Evolutionary conservation across 1,284 basidiomycete species (phyloP).

Genomic region (Nidula niveotomentosa): DNA sequence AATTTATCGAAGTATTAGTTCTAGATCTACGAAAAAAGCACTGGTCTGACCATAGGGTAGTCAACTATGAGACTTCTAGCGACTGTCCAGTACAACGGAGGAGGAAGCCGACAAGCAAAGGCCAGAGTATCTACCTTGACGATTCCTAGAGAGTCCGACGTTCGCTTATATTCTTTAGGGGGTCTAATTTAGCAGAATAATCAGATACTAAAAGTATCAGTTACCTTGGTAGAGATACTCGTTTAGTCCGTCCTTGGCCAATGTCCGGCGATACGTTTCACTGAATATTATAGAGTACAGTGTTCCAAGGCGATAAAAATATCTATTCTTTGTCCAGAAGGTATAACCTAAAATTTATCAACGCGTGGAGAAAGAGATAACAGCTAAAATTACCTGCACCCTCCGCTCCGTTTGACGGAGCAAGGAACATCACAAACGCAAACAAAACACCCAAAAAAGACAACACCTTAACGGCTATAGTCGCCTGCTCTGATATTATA

Average conservation of each 20-base stretch:
- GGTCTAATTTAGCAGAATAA: neutral
- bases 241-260: conserved; percentile 34
- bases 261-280: conserved; percentile 26
- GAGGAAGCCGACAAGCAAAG: conserved; percentile 19
- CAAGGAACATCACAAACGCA: conserved; percentile 21
- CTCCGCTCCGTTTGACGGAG: conserved; percentile 29
- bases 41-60: conserved; percentile 22
- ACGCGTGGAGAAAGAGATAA: neutral
- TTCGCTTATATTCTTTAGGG: conserved; percentile 31
- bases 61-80: conserved; percentile 19
- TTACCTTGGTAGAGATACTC: conserved; percentile 27
- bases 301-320: conserved; percentile 33
- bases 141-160: conserved; percentile 25
- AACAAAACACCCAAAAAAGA: conserved; percentile 20
- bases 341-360: conserved; percentile 31
- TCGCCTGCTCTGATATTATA: conserved; percentile 18
- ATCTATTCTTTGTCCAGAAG: conserved; percentile 36
- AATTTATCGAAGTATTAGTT: neutral
- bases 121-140: conserved; percentile 28
- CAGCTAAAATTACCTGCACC: conserved; percentile 26
- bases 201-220: neutral
- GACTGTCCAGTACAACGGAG: conserved; percentile 34
- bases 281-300: conserved; percentile 37
- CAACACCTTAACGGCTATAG: conserved; percentile 24
- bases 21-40: neutral